Evolutionary conservation across 2,329 filamentous ascomycete genomes (phyloP).

Genomic region (Ilyonectria mors-panacis): DNA sequence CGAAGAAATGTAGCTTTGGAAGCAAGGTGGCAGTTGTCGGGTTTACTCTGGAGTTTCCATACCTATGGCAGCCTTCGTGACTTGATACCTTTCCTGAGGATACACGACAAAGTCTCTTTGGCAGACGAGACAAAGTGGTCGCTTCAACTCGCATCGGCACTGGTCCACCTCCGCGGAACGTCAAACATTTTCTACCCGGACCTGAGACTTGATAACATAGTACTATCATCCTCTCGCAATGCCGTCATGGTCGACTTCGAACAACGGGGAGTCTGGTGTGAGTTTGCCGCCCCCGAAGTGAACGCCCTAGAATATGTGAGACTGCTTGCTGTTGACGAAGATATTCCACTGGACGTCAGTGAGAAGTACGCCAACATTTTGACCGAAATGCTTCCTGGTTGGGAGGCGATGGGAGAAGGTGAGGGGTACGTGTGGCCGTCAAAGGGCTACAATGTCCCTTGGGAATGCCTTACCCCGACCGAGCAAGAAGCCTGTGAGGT

Average conservation of each 20-base stretch:
- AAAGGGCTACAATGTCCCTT: constrained; percentile 69
- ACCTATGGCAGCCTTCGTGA: constrained; percentile 69
- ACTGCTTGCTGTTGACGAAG: constrained; percentile 66
- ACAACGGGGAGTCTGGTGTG: constrained; percentile 74
- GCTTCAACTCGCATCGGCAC: constrained; percentile 65
- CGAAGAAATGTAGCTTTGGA: constrained; percentile 70
- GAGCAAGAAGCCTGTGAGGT: constrained; percentile 73
- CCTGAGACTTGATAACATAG: constrained; percentile 72
- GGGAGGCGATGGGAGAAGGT: constrained; percentile 57
- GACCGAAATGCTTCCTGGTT: constrained; percentile 61
- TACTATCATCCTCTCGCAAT: constrained; percentile 63
- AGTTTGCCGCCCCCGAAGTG: constrained; percentile 73
- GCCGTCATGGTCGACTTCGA: constrained; percentile 74
- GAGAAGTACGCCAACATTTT: constrained; percentile 60
- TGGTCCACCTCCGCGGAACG: constrained; percentile 64
- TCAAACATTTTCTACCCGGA: constrained; percentile 70
- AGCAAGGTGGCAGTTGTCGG: constrained; percentile 69
- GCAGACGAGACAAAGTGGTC: constrained; percentile 68
- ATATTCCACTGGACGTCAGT: constrained; percentile 57
- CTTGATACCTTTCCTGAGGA: constrained; percentile 65
- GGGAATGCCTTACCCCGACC: constrained; percentile 64
- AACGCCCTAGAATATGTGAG: constrained; percentile 72
- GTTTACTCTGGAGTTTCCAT: constrained; percentile 71
- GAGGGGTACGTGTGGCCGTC: constrained; percentile 65
- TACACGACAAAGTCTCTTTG: constrained; percentile 60